These are phyloP conservation scores for Sporisorium reilianum DNA, from an alignment of 1,284 basidiomycete genomes.

Conservation along the genomic window DNA sequence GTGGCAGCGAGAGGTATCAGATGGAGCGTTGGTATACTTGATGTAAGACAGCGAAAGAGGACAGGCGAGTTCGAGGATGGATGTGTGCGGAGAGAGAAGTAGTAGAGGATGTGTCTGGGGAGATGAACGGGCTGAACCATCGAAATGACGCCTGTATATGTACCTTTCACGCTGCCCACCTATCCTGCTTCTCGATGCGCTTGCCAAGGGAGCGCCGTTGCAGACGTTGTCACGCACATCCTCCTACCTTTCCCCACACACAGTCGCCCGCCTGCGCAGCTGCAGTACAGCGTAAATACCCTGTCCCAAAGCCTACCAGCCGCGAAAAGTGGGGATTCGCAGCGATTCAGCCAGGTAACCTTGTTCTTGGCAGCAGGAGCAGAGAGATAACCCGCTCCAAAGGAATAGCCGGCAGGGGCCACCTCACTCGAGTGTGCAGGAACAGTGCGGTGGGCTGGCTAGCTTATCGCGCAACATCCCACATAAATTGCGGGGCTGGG, in stretches of 20 bases:
- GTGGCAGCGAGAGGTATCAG: neutral
- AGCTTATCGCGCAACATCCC: neutral
- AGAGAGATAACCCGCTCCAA: neutral
- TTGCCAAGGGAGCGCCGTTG: neutral
- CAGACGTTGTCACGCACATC: neutral
- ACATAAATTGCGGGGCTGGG: neutral
- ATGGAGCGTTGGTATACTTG: neutral
- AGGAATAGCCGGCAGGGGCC: neutral
- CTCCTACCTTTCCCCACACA: neutral
- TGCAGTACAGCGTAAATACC: neutral
- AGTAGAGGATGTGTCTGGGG: neutral
- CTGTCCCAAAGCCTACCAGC: neutral
- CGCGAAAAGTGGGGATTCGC: neutral
- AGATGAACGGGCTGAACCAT: neutral
- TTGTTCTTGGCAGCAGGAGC: neutral
- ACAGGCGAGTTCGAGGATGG: neutral
- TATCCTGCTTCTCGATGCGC: neutral
- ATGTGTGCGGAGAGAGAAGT: neutral
- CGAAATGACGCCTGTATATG: neutral
- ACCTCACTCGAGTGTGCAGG: neutral
- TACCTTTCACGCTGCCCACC: conserved; percentile 4
- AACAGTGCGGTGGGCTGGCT: neutral
- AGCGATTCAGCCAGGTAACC: neutral
- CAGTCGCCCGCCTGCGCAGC: neutral
- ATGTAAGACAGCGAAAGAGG: neutral